Evolutionary conservation across 148 eudicot species (phyloP), one percentile per base, ranked within the genome.

Genomic region (Nepenthes gracilis): DNA sequence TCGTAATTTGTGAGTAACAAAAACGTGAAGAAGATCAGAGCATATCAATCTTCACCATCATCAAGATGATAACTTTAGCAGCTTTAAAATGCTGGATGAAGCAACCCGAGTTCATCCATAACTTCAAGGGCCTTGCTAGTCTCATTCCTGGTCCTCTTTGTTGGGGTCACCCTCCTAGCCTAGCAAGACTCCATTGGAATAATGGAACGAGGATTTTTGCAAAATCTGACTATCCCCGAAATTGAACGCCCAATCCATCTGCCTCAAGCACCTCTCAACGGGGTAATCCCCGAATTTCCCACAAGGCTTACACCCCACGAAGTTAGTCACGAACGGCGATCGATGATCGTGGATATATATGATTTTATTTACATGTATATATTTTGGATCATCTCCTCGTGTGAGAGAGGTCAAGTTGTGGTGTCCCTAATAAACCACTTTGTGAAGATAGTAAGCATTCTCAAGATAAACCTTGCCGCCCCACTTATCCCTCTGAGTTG

Each of bases 251-350:
- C 90, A 70, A 50, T 87, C 87, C 90, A 87, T 87, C 64, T 80
- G 86, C 71, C 72, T 87, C 72, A 87, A 68, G 40, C 95, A 87
- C 66, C 87, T 76, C 77, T 87, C 87, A 2, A 80, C 75, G 1
- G 90, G 76, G 61, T 84, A 84, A 68, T 87, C 90, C 54, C 82
- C 87, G 7, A 72, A 76, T 63, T 83, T 82, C 37, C 78, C 81
- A 65, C 95, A 87, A 0, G 87, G 82, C 62, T 87, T 87, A 69
- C 95, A 87, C 56, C 95, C 95, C 48, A 87, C 90, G 67, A 87
- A 87, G 61, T 87, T 90, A 48, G 95, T 87, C 15, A 87, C 83
- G 8, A 87, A 70, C 1, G 95, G 95, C 95, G 90, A 87, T 55
- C 95, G 47, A 36, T 87, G 78, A 72, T 87, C 95, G 4, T 90